These are phyloP conservation scores for Pterulicium gracile DNA, from an alignment of 1,284 basidiomycete genomes.

Conservation along the genomic window DNA sequence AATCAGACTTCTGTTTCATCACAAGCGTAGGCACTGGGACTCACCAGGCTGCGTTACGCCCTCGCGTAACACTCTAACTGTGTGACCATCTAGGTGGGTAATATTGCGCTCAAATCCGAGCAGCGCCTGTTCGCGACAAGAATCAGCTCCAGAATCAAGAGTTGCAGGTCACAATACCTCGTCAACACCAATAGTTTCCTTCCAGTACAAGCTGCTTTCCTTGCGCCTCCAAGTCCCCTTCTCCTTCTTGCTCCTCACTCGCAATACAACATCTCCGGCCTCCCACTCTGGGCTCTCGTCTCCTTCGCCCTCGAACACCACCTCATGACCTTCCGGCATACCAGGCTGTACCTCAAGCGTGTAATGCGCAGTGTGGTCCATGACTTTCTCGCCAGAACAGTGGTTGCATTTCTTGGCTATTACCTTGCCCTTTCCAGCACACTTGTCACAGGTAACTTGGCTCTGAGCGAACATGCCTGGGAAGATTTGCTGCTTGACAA, in stretches of 20 bases:
- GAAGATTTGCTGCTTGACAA: conserved; percentile 84
- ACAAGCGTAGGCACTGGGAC: conserved; percentile 10
- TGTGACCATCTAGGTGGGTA: conserved; percentile 82
- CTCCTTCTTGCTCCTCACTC: conserved; percentile 67
- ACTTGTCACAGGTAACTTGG: conserved; percentile 70
- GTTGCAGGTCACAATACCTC: conserved; percentile 43
- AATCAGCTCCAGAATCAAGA: conserved; percentile 3
- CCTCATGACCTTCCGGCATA: conserved; percentile 85
- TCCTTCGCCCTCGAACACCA: conserved; percentile 86
- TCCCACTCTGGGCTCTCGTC: conserved; percentile 93
- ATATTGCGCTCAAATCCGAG: conserved; percentile 79
- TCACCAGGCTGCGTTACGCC: conserved; percentile 86
- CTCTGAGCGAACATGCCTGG: conserved; percentile 89
- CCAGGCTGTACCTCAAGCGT: conserved; percentile 78
- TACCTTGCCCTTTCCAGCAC: conserved; percentile 71
- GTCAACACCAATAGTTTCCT: conserved; percentile 79
- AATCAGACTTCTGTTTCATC: conserved; percentile 1
- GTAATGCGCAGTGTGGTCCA: conserved; percentile 75
- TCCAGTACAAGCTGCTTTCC: conserved; percentile 83
- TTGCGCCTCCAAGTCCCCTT: conserved; percentile 79
- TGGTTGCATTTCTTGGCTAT: conserved; percentile 72
- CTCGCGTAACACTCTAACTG: conserved; percentile 57
- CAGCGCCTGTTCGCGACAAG: conserved; percentile 42
- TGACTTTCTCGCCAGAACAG: conserved; percentile 74
- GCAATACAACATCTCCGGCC: conserved; percentile 80